Percentiles rank a stretch among this genome's conserved stretches.
Evolutionary conservation across 371 early-diverging fungal species (phyloP).

Genomic region (Circinella umbellata): DNA sequence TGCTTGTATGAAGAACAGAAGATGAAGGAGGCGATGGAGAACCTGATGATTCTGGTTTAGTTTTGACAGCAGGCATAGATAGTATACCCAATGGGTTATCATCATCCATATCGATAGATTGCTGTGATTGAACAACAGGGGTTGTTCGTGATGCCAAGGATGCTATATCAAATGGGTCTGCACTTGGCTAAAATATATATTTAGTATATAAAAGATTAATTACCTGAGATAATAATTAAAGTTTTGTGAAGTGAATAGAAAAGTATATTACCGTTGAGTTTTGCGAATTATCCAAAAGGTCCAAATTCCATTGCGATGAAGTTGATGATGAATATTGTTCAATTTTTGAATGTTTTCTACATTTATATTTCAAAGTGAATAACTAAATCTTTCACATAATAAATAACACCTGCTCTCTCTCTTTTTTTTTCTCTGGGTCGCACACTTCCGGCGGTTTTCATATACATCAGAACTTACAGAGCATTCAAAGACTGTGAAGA

Average conservation of each 20-base stretch:
- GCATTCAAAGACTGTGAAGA: slow-evolving; percentile 43
- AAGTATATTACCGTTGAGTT: slow-evolving; percentile 4
- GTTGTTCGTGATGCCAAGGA: slow-evolving; percentile 21
- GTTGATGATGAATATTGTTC: slow-evolving; percentile 11
- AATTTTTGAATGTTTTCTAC: neutral
- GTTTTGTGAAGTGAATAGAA: neutral
- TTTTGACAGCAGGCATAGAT: slow-evolving; percentile 29
- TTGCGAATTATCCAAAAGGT: slow-evolving; percentile 44
- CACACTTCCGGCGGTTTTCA: too few relatives aligned
- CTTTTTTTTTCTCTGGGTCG: neutral
- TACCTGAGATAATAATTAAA: neutral
- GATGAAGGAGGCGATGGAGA: slow-evolving; percentile 11
- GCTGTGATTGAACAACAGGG: slow-evolving; percentile 12
- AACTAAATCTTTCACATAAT: neutral
- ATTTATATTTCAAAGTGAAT: neutral
- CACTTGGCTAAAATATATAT: slow-evolving; percentile 17
- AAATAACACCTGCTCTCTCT: neutral
- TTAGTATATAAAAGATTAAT: neutral
- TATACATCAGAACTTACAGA: slow-evolving; percentile 38
- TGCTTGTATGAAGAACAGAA: neutral
- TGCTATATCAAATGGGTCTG: slow-evolving; percentile 49
- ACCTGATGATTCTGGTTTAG: slow-evolving; percentile 14
- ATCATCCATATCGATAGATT: slow-evolving; percentile 24
- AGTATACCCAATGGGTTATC: slow-evolving; percentile 53
- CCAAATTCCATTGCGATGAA: slow-evolving; percentile 57